Evolutionary conservation across 2,329 filamentous ascomycete genomes (phyloP).

Genomic region (Basipetospora chlamydospora): DNA sequence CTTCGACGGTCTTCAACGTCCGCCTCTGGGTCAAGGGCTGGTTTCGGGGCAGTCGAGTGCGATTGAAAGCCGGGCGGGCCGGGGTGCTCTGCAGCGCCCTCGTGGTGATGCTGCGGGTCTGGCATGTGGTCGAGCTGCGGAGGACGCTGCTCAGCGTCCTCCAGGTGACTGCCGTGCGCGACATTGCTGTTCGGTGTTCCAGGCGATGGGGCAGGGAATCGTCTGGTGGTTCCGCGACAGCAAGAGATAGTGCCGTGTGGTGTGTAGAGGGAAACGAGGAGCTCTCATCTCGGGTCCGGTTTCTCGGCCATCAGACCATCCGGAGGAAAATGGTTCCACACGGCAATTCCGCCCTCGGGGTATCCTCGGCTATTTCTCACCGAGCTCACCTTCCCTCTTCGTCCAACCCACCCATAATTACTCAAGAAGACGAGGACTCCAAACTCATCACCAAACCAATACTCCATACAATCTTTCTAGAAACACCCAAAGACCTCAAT

Average conservation of each 20-base stretch:
- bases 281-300: no score
- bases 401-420: no score
- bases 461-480: background rate
- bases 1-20: constrained; percentile 39
- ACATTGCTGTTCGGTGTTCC: constrained; percentile 4
- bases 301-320: constrained; percentile 3
- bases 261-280: no score
- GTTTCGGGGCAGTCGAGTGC: constrained; percentile 12
- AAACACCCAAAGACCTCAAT: background rate
- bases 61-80: constrained; percentile 5
- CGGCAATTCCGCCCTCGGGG: no score
- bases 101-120: constrained; percentile 5
- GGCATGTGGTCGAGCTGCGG: background rate
- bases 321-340: background rate
- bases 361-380: constrained; percentile 5
- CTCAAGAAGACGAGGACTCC: background rate
- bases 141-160: constrained; percentile 1
- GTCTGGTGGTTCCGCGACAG: no score
- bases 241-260: no score
- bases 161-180: background rate
- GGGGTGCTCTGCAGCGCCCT: background rate
- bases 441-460: background rate
- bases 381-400: constrained; percentile 6
- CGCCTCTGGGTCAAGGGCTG: constrained; percentile 4
- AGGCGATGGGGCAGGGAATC: background rate